Percentiles rank a stretch among this genome's conserved stretches.
Conservation (phyloP, 192 early-diverging fungal genomes). For the Linderina pennispora region DNA sequence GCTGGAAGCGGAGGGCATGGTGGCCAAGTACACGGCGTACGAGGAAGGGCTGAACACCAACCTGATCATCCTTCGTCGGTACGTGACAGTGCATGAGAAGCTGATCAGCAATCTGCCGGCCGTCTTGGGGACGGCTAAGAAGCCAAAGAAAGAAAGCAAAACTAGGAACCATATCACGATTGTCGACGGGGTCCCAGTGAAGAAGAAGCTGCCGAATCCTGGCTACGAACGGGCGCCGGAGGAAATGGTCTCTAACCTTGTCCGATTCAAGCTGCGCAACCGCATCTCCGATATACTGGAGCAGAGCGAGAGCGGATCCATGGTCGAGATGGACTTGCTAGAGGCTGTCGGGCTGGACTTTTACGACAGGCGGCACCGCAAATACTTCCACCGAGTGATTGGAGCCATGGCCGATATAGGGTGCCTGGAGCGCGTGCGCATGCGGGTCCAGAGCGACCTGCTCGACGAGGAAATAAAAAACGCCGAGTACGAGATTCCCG, state of each 20-base stretch:
- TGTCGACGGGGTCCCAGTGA: no score
- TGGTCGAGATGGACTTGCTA: conserved; percentile 33
- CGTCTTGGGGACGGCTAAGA: background rate
- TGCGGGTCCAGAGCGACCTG: conserved; percentile 10
- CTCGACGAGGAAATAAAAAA: no score
- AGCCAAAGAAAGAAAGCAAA: background rate
- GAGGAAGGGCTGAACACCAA: conserved; percentile 28
- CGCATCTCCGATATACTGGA: conserved; percentile 14
- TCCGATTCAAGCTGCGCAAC: conserved; percentile 9
- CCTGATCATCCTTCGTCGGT: conserved; percentile 28
- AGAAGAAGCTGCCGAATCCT: no score
- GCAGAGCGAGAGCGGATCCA: conserved; percentile 6
- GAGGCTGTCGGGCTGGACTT: conserved; percentile 23
- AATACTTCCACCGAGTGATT: conserved; percentile 26
- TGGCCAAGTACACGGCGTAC: conserved; percentile 17
- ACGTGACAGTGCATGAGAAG: background rate
- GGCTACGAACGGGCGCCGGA: background rate
- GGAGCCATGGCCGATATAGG: conserved; percentile 6
- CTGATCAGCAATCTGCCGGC: no score
- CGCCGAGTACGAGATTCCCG: no score
- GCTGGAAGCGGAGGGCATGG: conserved; percentile 23
- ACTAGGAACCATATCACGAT: background rate
- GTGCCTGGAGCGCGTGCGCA: conserved; percentile 17
- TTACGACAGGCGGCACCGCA: conserved; percentile 8
- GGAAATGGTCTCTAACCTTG: background rate